Base-by-base conservation (phyloP, 768 basidiomycete genomes). In the Phylloporus rhodoxanthus region DNA sequence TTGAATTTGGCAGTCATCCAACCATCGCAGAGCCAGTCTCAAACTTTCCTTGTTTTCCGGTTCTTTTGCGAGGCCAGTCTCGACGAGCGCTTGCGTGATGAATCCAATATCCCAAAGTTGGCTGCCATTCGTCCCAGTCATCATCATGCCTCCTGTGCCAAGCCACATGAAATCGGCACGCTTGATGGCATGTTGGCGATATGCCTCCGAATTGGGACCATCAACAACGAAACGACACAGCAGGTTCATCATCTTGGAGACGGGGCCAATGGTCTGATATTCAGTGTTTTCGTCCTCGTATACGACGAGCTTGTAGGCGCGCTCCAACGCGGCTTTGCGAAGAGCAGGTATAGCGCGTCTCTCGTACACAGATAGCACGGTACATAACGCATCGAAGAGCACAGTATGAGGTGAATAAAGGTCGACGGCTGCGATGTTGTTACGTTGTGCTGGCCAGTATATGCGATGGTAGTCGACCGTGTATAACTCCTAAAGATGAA, bases 121-220 rank as follows among this genome's bases (percentile, higher is more conserved):
- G n/a, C n/a, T 85, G 28, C 94, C 94, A 61, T 96, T 96, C 48
- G 94, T 97, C 17, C 94, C 95, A 57, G 82, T 84, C 85, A 94
- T 90, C 82, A 90, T 85, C 83, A 99, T 84, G 6, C 96, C 96
- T 52, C 95, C 87, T 13, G 73, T 69, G 0, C 85, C 79, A 44
- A 96, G 70, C 95, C 95, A 99, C 81, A 98, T 82, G 69, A 98
- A 97, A 65, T 98, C 94, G 23, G 80, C 76, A 10, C 94, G 79
- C 60, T 83, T 87, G 43, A 77, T 72, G 46, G 79, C 73, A 62
- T 99, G 96, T 54, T 73, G 73, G 57, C 80, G 81, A 72, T 84
- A 91, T 1, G 85, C 86, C n/a, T 84, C 77, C 57, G 81, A 84
- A 28, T 89, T 84, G 0, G 77, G 70, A 1, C 95, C 95, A 52